Base-by-base conservation (phyloP, 2,329 filamentous ascomycete genomes). In the Escovopsis weberi region DNA sequence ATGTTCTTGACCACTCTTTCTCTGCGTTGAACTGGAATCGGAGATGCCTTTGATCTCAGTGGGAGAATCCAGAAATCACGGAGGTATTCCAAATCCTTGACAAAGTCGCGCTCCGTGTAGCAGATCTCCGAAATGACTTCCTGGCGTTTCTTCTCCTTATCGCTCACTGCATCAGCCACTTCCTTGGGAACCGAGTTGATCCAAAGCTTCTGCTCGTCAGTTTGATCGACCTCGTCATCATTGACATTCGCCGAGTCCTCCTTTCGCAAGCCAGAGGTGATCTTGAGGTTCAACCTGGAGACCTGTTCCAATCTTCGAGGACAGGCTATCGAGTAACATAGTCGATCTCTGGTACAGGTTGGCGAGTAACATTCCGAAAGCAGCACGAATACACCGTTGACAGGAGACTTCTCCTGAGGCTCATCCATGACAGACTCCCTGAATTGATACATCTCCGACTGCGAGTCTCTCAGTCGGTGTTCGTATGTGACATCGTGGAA, bases 401-500 rank as follows among this genome's bases (percentile, higher is more conserved):
- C 89, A 1, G 69, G 60, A 2, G 69, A 63, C 37, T 82, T 81
- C 42, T 84, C 75, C 51, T 86, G 82, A n/a, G 67, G 66, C 53
- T 85, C 79, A 42, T 96, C 89, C 65, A 88, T 82, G 60, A 96
- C 72, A 3, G 82, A 93, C 65, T 96, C 89, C 52, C 84, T 80
- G 63, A 98, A 98, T 59, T 96, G 89, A 61, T 96, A 98, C 61
- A 98, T 84, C 62, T 98, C 91, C 41, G 81, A 82, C 35, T 81
- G 77, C n/a, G 89, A 93, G 62, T 98, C 91, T 62, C 91, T 83
- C 54, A 98, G 68, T 39, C 91, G 78, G 62, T 98, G 91, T 54
- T 95, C 89, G 62, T 98, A 98, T 1, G 89, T 95, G 40, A 96
- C 91, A 70, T 98, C 91, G 66, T 98, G 91, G 59, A 98, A 98